Percentiles rank a stretch among this genome's conserved stretches.
Evolutionary conservation across 2,329 filamentous ascomycete species (phyloP).

Genomic region (Pseudogymnoascus sp.): DNA sequence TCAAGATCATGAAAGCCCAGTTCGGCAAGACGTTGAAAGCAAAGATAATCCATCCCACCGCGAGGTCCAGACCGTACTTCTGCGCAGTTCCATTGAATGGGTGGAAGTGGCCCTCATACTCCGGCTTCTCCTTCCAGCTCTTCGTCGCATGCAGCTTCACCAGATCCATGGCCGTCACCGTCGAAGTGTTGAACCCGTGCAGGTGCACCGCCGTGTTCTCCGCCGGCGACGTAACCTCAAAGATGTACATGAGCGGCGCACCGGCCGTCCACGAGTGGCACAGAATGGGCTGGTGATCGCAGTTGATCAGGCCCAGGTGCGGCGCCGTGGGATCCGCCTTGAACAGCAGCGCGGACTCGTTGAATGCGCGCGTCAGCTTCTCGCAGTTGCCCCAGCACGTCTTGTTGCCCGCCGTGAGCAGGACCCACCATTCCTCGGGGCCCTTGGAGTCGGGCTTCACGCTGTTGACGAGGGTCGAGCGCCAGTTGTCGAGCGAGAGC

Average conservation of each 20-base stretch:
- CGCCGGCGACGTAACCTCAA: constrained; percentile 58
- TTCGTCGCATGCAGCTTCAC: constrained; percentile 50
- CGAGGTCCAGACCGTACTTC: constrained; percentile 53
- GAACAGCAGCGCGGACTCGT: constrained; percentile 58
- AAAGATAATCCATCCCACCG: constrained; percentile 62
- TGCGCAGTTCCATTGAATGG: constrained; percentile 64
- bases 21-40: constrained; percentile 58
- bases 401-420: constrained; percentile 68
- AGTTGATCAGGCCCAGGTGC: constrained; percentile 63
- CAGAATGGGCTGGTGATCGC: constrained; percentile 64
- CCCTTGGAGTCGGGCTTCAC: constrained; percentile 50
- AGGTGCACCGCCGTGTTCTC: constrained; percentile 56
- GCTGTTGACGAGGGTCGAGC: constrained; percentile 55
- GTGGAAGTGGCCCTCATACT: constrained; percentile 63
- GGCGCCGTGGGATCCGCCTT: constrained; percentile 53
- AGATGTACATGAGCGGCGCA: constrained; percentile 58
- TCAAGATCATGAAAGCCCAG: constrained; percentile 70
- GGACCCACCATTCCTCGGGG: constrained; percentile 70
- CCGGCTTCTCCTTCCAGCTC: constrained; percentile 38
- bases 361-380: constrained; percentile 56
- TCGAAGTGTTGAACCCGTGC: constrained; percentile 62
- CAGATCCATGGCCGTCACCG: constrained; percentile 56
- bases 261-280: constrained; percentile 66
- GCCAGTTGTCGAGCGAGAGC: constrained; percentile 64
- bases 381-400: constrained; percentile 63